Percentiles rank a stretch among this genome's conserved stretches.
phyloP scores from a whole-genome alignment of 2,329 filamentous ascomycete species.

The Alternaria sp. region DNA sequence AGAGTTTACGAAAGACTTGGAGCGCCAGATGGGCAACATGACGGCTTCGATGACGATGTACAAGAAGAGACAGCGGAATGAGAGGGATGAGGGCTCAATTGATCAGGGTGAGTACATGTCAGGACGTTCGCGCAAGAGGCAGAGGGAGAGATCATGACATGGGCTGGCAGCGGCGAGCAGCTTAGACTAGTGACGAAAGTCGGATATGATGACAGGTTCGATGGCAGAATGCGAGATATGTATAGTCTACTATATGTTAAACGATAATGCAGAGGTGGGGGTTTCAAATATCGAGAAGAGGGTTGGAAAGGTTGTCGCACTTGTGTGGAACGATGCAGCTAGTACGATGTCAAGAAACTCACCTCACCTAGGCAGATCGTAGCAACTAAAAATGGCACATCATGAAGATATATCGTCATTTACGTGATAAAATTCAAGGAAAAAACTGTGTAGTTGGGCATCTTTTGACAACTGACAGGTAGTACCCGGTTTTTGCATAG shows the following conservation, averaged over 20 bases:
- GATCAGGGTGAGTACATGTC: not conserved
- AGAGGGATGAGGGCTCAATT: fast-evolving
- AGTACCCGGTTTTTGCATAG: slow-evolving; percentile 7
- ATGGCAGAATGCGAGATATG: too few species aligned
- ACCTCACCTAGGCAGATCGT: not conserved
- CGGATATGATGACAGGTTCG: not conserved
- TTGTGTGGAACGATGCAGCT: not conserved
- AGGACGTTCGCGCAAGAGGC: not conserved
- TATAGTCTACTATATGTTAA: not conserved
- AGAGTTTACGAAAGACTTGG: slow-evolving; percentile 7
- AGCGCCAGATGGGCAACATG: slow-evolving; percentile 1
- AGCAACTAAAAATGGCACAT: not conserved
- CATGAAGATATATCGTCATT: not conserved
- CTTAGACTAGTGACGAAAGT: not conserved
- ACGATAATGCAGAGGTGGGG: not conserved
- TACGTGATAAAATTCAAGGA: not conserved
- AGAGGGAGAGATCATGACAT: not conserved
- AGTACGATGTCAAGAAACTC: not conserved
- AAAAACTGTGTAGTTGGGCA: slow-evolving; percentile 19
- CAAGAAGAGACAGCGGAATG: not conserved
- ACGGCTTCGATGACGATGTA: not conserved
- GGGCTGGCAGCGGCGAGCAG: fast-evolving
- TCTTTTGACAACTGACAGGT: slow-evolving; percentile 16
- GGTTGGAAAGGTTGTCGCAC: not conserved
- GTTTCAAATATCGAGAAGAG: not conserved